Evolutionary conservation across 2,329 filamentous ascomycete species (phyloP), one percentile per base, ranked within the genome.

Genomic region (Bertia moriformis): DNA sequence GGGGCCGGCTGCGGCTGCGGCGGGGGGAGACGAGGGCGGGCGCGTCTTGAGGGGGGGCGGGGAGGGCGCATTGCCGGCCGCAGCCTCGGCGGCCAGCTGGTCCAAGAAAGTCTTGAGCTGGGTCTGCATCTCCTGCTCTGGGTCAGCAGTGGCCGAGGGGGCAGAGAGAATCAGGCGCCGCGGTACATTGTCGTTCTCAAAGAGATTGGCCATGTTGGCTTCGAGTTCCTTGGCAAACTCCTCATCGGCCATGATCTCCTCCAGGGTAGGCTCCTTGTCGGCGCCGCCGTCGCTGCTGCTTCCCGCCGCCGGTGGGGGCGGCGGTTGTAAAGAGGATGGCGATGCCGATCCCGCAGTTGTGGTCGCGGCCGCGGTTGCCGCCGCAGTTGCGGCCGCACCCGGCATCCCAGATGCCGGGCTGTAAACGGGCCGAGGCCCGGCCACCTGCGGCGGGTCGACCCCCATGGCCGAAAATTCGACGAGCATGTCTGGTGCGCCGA

Each of bases 191-290:
- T n/a, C n/a, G n/a, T n/a, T n/a, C n/a, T n/a, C 77, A 47, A 95
- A 71, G 39, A 95, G 62, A 45, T 81, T 78, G 17, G 83, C 83
- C 87, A 96, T 94, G 41, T 87, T 84, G 7, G 78, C 79, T 56
- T 94, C 83, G n/a, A 96, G 63, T 55, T 93, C 79, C 51, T 82
- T 81, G 39, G 84, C 74, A 52, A 95, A 89, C 10, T 85, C 27
- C 24, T 39, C 44, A 14, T 24, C 20, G 14, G 17, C 22, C 19
- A 41, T 18, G 13, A 44, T 40, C 37, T 30, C 42, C 12, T 38
- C 37, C 10, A 38, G n/a, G n/a, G n/a, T n/a, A n/a, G n/a, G n/a
- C n/a, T n/a, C n/a, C n/a, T n/a, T n/a, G n/a, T 38, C 14, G 45
- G 46, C 43, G 40, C 48, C 32, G 42, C 43, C 15, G 47, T n/a